A percentile compares a stretch with the other conserved stretches of the same genome.
phyloP scores from a whole-genome alignment of 2,329 filamentous ascomycete species.

The Stemphylium vesicarium region DNA sequence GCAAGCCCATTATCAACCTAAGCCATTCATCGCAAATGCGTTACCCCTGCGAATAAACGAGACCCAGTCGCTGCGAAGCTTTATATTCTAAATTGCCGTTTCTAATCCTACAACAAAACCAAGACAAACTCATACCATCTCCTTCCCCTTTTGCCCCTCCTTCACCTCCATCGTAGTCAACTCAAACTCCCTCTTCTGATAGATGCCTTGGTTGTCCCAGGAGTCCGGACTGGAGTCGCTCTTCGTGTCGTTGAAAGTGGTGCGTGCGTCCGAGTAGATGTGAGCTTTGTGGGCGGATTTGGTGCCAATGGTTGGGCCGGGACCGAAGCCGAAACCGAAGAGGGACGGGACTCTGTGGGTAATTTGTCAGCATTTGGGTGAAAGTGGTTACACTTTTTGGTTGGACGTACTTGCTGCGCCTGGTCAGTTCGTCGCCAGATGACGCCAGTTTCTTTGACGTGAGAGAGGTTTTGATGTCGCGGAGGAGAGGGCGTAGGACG shows the following conservation, averaged over 20 bases:
- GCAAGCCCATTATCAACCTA: not conserved
- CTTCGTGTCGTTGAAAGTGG: constrained; percentile 19
- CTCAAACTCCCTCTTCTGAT: constrained; percentile 34
- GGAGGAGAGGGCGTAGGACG: constrained; percentile 57
- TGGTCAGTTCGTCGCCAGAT: constrained; percentile 10
- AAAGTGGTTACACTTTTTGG: not conserved
- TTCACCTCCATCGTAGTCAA: constrained; percentile 27
- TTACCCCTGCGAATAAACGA: not conserved
- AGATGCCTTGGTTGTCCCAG: constrained; percentile 35
- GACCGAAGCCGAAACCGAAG: constrained; percentile 13
- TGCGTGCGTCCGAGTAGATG: constrained; percentile 29
- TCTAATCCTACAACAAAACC: not conserved
- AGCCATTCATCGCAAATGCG: not conserved
- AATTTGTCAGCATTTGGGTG: not conserved
- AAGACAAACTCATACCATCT: constrained; percentile 4
- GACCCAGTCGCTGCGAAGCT: constrained; percentile 6
- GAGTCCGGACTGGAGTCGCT: constrained; percentile 22
- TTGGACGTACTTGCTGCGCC: constrained; percentile 23
- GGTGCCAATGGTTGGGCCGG: constrained; percentile 14
- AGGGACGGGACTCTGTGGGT: constrained; percentile 5
- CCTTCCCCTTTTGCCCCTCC: constrained; percentile 4
- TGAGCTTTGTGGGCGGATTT: constrained; percentile 26
- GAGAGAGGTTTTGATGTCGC: constrained; percentile 50
- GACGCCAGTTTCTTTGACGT: constrained; percentile 44
- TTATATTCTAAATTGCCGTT: constrained; percentile 1